Conservation (phyloP, 164 flowering plant species). For the Dillenia turbinata region DNA sequence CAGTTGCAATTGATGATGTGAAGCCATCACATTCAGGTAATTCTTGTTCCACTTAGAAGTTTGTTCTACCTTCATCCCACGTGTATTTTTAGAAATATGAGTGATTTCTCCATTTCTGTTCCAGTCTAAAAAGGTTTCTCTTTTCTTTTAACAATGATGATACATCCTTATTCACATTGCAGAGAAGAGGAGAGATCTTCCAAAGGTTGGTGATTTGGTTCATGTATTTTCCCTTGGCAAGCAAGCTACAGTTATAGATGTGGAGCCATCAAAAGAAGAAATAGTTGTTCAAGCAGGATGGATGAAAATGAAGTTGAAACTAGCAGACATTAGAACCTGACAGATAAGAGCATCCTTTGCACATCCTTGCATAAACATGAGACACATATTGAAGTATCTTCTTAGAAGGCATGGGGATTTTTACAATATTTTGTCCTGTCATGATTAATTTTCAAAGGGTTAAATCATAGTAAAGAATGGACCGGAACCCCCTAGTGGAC, state of each 20-base stretch:
- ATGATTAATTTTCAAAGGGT: not conserved
- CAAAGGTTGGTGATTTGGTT: constrained; percentile 70
- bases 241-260: constrained; percentile 53
- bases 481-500: too few species aligned
- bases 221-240: constrained; percentile 53
- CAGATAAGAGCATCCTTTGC: constrained; percentile 11
- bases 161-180: constrained; percentile 13
- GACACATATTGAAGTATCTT: too few species aligned
- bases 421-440: not conserved
- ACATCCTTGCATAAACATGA: constrained; percentile 10
- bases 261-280: constrained; percentile 61
- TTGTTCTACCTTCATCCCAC: too few species aligned
- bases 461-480: too few species aligned
- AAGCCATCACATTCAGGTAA: constrained; percentile 39
- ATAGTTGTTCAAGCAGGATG: constrained; percentile 64
- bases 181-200: constrained; percentile 44
- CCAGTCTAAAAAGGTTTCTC: too few species aligned
- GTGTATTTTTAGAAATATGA: too few species aligned
- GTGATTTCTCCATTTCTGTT: too few species aligned
- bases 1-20: constrained; percentile 3
- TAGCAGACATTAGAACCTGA: constrained; percentile 37
- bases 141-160: too few species aligned
- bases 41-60: not conserved
- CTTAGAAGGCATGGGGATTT: too few species aligned
- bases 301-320: constrained; percentile 72